Percentiles rank a stretch among this genome's conserved stretches.
Conservation (phyloP, 2,329 filamentous ascomycete species). For the Microsporum canis region DNA sequence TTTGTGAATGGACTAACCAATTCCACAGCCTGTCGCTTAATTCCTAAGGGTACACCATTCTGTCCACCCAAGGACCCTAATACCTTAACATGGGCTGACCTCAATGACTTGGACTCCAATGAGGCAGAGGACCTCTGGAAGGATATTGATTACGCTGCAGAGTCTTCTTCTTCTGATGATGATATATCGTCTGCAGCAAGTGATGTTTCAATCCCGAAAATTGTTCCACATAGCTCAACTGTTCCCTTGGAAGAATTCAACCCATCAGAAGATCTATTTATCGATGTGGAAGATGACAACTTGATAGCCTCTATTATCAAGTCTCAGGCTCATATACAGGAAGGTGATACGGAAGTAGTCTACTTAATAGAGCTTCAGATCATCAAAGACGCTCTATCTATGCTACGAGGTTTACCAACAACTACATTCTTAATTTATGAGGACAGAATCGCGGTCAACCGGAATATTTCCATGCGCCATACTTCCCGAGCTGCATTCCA, state of each 20-base stretch:
- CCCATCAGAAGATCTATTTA: constrained; percentile 26
- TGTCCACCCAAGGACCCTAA: constrained; percentile 38
- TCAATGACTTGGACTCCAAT: constrained; percentile 65
- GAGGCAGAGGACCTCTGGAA: constrained; percentile 34
- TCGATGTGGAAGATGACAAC: constrained; percentile 22
- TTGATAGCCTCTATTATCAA: constrained; percentile 32
- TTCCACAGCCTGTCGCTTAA: too few relatives aligned
- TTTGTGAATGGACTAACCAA: too few relatives aligned
- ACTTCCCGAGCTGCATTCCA: constrained; percentile 23
- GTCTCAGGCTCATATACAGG: constrained; percentile 15
- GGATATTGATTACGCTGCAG: constrained; percentile 29
- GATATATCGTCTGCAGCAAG: constrained; percentile 26
- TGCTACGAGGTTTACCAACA: constrained; percentile 69
- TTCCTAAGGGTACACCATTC: too few relatives aligned
- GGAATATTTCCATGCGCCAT: constrained; percentile 27
- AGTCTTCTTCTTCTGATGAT: constrained; percentile 32
- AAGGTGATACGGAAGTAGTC: constrained; percentile 18
- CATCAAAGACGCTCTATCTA: constrained; percentile 68
- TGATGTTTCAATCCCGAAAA: constrained; percentile 21
- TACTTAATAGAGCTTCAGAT: constrained; percentile 59
- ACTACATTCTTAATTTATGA: constrained; percentile 50
- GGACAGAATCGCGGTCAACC: constrained; percentile 27
- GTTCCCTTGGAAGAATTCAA: constrained; percentile 24
- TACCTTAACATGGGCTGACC: constrained; percentile 63
- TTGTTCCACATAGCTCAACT: constrained; percentile 20